Evolutionary conservation across 805 yeast genomes (phyloP), one percentile per base, ranked within the genome.

Genomic region (Schwanniomyces occidentalis): DNA sequence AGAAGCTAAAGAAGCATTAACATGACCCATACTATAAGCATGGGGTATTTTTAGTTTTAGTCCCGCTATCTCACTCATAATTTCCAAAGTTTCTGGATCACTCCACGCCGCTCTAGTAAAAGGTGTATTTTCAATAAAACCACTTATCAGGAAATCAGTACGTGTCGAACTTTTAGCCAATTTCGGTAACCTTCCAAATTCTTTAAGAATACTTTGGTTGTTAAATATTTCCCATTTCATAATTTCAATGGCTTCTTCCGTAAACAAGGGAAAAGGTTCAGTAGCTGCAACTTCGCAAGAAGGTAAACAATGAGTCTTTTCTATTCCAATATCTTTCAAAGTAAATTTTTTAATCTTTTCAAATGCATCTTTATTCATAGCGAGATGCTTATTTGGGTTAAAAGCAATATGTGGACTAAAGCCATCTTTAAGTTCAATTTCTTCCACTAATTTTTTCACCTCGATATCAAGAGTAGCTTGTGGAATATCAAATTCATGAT

Each of bases 311-410:
- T 60, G 68, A 0, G 68, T 62, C 20, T 41, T 44, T 5, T 25
- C 28, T 34, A 67, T 65, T 4, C 65, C 61, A 30, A 67, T 45
- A 19, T 65, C 71, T 22, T 48, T 48, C 37, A 67, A 49, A 2
- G 69, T 63, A 32, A 63, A 55, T 35, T 56, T 56, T 34, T 62
- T 58, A 12, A 66, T 61, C 13, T 49, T 52, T 10, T 52, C 49
- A 35, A 49, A 69, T 3, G 27, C 26, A 4, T 24, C 29, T 7
- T 12, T n/a, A 15, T 24, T 20, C 9, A 32, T 16, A 9, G 17
- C 21, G 4, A 41, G 25, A 30, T 44, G 46, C 19, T 27, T 38
- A 13, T 33, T 28, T 5, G 48, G 39, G 24, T 42, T 44, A 34
- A 44, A 44, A n/a, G 31, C 24, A 10, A 25, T 23, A 12, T 24